Base-by-base conservation (phyloP, 306 rosid species). In the Fragaria nilgerrensis region DNA sequence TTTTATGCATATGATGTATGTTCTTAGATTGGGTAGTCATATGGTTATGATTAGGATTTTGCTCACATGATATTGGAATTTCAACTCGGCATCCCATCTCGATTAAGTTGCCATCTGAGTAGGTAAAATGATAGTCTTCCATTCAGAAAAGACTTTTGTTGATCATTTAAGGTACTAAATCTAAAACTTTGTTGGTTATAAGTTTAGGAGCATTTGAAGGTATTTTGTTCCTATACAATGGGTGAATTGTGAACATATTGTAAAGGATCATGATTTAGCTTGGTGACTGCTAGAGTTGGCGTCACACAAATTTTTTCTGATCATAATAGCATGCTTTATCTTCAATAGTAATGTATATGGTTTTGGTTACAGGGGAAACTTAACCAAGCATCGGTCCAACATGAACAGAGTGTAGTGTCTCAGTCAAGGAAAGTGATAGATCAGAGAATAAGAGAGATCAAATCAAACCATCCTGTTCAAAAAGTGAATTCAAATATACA, bases 311-410 rank as follows among this genome's bases (percentile, higher is more conserved):
- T 43, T 47, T 64, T 56, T 1, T 61, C 53, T 61, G n/a, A 32
- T 72, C 36, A 0, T 45, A 20, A 43, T 50, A 22, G 32, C 43
- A 52, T 36, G 74, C 75, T 25, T 39, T 53, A 14, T 67, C 80
- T 44, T 23, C 27, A 25, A 49, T 69, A 44, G 69, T 16, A 29
- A 77, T 70, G 14, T 17, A 52, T 68, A 39, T 76, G 73, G 43
- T 78, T 78, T 81, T 79, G 70, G 34, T 78, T 83, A 80, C 86
- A 87, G 97, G 81, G 77, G 63, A 80, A 80, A 77, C 64, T 53
- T 63, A 70, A 74, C 81, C 78, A 72, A 65, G 76, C 80, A 77
- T 61, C 29, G 1, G 75, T 73, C 43, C 68, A 62, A 71, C 86
- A 59, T 41, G 88, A 77, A 82, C 86, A 71, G 76, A 68, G 34